A percentile compares a stretch with the other conserved stretches of the same genome.
These are phyloP conservation scores for Coemansia sp. DNA, from an alignment of 192 early-diverging fungal species.

Conservation along the genomic window DNA sequence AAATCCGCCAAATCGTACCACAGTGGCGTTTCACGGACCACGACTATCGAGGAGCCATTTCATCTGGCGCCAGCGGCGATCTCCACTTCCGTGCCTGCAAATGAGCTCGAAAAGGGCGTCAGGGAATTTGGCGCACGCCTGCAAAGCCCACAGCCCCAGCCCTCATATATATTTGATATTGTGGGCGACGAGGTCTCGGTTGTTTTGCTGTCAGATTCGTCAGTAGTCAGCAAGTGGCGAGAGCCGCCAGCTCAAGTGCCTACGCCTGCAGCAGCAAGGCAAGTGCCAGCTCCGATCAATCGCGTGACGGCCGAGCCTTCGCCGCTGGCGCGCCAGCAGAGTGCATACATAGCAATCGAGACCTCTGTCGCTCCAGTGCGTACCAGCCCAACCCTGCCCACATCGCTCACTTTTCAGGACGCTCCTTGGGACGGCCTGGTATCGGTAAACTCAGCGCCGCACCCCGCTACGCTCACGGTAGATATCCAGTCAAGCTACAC, in stretches of 20 bases:
- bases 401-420: not conserved
- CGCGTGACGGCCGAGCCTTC: not conserved
- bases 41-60: constrained; percentile 4
- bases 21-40: not conserved
- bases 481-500: not conserved
- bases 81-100: not conserved
- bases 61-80: not conserved
- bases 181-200: constrained; percentile 15
- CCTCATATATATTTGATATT: constrained; percentile 16
- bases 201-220: not conserved
- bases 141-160: not conserved
- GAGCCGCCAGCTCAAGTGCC: not conserved
- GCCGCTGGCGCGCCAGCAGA: constrained; percentile 1
- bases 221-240: constrained; percentile 2
- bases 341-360: not conserved
- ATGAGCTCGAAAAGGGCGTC: not conserved
- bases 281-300: not conserved
- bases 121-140: not conserved
- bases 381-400: not conserved
- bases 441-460: not conserved
- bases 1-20: not conserved
- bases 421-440: not conserved
- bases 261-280: not conserved
- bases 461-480: not conserved
- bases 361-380: not conserved